Conservation (phyloP, 768 basidiomycete species). For the Hypholoma sublateritium region DNA sequence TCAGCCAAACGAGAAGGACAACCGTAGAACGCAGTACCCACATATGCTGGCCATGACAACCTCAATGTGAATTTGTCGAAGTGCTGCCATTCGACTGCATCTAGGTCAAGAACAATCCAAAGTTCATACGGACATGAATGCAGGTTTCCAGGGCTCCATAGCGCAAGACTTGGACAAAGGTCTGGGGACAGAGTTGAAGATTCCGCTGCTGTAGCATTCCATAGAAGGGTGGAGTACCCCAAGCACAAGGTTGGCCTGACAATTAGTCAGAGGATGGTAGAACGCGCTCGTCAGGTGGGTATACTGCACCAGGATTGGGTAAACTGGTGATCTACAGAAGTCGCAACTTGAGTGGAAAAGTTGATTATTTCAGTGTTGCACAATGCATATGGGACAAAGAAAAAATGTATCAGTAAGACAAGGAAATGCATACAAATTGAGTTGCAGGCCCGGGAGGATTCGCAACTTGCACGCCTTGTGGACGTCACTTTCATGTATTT, state of each 20-base stretch:
- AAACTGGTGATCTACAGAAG: conserved; percentile 18
- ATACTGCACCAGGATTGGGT: conserved; percentile 25
- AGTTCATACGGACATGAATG: conserved; percentile 39
- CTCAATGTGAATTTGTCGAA: conserved; percentile 50
- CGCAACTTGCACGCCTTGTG: not conserved
- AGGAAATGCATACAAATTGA: not conserved
- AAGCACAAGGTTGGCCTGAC: conserved; percentile 40
- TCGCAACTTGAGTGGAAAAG: conserved; percentile 37
- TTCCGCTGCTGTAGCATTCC: conserved; percentile 6
- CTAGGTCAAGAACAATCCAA: conserved; percentile 49
- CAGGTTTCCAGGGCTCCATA: conserved; percentile 16
- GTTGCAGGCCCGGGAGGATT: not conserved
- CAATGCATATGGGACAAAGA: conserved; percentile 14
- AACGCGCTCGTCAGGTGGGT: not conserved
- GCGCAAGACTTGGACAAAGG: conserved; percentile 21
- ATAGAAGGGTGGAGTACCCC: conserved; percentile 30
- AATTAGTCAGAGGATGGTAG: not conserved
- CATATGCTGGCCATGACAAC: conserved; percentile 56
- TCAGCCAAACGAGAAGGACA: not conserved
- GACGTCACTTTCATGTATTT: too few species aligned
- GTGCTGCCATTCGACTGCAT: conserved; percentile 36
- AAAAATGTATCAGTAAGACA: not conserved
- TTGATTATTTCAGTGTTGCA: conserved; percentile 72
- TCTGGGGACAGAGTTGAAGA: conserved; percentile 18
- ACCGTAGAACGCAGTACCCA: conserved; percentile 25